A percentile compares a stretch with the other conserved stretches of the same genome.
Evolutionary conservation across 306 rosid genomes (phyloP).

Genomic region (Trichosanthes cucumerina): DNA sequence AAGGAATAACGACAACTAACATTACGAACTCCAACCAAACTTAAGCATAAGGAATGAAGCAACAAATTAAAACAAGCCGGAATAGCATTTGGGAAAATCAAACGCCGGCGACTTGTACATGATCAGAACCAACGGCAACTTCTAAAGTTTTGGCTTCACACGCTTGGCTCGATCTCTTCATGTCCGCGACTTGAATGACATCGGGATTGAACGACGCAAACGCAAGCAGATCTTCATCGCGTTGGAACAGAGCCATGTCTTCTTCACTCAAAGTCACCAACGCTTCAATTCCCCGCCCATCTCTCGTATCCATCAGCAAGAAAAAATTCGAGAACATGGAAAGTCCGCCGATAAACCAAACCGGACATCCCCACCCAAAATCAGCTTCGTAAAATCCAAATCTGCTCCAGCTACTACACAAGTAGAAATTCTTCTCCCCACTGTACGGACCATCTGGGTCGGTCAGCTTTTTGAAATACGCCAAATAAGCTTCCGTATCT

Average conservation of each 20-base stretch:
- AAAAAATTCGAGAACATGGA: constrained; percentile 15
- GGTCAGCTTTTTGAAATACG: neutral
- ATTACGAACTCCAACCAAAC: too few species aligned
- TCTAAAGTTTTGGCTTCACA: neutral
- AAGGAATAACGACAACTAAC: too few species aligned
- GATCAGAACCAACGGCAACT: neutral
- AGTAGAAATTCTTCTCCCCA: constrained; percentile 6
- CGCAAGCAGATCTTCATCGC: neutral
- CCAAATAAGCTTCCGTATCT: constrained; percentile 4
- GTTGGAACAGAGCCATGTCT: neutral
- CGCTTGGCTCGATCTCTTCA: neutral
- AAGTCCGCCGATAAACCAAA: constrained; percentile 19
- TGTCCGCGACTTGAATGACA: neutral
- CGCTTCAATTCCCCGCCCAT: constrained; percentile 10
- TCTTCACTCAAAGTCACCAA: constrained; percentile 3
- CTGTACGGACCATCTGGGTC: constrained; percentile 9
- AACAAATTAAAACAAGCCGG: neutral
- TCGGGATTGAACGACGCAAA: neutral
- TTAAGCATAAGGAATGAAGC: too few species aligned
- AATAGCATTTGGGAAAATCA: neutral
- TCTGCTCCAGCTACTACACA: constrained; percentile 38
- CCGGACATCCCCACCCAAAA: constrained; percentile 32
- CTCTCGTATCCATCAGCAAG: neutral
- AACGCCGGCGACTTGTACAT: neutral
- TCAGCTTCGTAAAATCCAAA: constrained; percentile 28